Evolutionary conservation across 306 rosid species (phyloP).

Genomic region (Canavalia ensiformis): DNA sequence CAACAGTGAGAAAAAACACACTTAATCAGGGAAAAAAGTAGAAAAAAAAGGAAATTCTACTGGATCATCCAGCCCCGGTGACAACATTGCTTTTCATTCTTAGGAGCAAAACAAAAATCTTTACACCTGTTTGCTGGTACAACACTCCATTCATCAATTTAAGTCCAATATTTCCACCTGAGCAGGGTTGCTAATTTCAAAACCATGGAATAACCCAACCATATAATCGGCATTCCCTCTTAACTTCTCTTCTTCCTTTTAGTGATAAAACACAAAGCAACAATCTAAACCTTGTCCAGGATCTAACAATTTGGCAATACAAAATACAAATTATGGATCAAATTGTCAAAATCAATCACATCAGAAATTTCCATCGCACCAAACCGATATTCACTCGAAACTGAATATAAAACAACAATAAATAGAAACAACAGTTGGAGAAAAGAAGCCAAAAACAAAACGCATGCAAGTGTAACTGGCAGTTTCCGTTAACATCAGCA

Average conservation of each 20-base stretch:
- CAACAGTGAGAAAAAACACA: conserved; percentile 18
- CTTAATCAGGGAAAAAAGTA: conserved; percentile 6
- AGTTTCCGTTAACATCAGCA: conserved; percentile 45
- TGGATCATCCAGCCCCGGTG: conserved; percentile 11
- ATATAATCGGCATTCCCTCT: conserved; percentile 29
- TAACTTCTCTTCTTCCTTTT: conserved; percentile 17
- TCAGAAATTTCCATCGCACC: conserved; percentile 46
- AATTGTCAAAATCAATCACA: conserved; percentile 41
- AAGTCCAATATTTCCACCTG: conserved; percentile 36
- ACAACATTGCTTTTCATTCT: conserved; percentile 1
- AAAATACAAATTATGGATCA: conserved; percentile 47
- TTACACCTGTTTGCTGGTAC: neutral
- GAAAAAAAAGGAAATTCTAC: neutral
- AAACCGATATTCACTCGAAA: conserved; percentile 40
- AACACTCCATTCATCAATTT: conserved; percentile 44
- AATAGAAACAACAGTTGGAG: conserved; percentile 24
- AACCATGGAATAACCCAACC: neutral
- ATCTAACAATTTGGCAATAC: conserved; percentile 38
- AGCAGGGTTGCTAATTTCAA: conserved; percentile 38
- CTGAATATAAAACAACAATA: conserved; percentile 21
- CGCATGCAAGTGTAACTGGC: conserved; percentile 45
- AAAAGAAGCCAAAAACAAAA: conserved; percentile 46
- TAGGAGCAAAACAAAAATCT: conserved; percentile 2
- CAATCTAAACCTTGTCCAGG: conserved; percentile 43
- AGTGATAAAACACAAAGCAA: conserved; percentile 34